Base-by-base conservation (phyloP, 2,329 filamentous ascomycete species). In the Fusarium dlaminii region DNA sequence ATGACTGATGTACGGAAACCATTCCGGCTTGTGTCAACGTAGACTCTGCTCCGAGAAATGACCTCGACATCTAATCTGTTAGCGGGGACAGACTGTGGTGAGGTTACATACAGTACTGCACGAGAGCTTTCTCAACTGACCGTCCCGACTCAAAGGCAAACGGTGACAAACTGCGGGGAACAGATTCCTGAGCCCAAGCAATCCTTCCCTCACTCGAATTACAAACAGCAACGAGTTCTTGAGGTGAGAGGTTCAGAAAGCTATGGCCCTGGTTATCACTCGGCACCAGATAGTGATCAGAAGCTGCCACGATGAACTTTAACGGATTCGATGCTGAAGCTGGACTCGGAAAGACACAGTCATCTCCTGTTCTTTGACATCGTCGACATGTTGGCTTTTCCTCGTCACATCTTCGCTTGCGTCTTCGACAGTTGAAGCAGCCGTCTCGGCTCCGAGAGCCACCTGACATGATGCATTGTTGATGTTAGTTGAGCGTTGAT, bases 401-500 rank as follows among this genome's bases (percentile, higher is more conserved):
- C 24, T 74, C 62, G 72, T 88, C 86, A 76, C 87, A 89, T 59
- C 82, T 82, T n/a, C 86, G 78, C 74, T 87, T 88, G 64, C 87
- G 82, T 68, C 85, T 86, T 62, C 87, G 82, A 73, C 87, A 87
- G 64, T 84, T 84, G 63, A 82, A 83, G 78, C 86, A 87, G 60
- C 76, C 75, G 13, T 74, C 64, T 39, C 75, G 76, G 55, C 75
- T 74, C 40, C 74, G 74, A 37, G 72, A 74, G 66, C 75, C 75
- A 62, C 68, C 55, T 39, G 64, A 36, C 76, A 77, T 78, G 62
- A 61, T 66, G 68, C 71, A 75, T 77, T 34, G 45, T 32, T 24
- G 45, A 40, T 43, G 62, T 49, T 37, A 13, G 29, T 17, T 45
- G 34, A 32, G 15, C 29, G 42, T 5, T 29, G 63, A 66, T 32